Conservation (phyloP, 2,329 filamentous ascomycete genomes). For the Aspergillus versicolor region DNA sequence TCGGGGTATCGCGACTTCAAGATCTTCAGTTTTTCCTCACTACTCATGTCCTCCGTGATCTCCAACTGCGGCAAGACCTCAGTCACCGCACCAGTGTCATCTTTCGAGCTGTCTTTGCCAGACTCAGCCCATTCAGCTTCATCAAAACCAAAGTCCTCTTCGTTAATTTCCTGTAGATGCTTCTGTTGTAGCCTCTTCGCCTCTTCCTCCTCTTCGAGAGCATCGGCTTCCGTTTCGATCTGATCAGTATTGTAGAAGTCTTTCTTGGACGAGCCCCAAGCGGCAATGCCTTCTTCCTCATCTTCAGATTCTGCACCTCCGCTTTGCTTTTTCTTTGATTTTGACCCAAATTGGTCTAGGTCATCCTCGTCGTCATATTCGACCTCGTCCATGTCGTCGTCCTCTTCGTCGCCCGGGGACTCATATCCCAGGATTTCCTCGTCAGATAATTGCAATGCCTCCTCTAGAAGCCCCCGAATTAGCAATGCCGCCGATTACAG, state of each 20-base stretch:
- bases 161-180: slow-evolving; percentile 82
- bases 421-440: slow-evolving; percentile 62
- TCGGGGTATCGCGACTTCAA: slow-evolving; percentile 84
- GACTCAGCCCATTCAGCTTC: slow-evolving; percentile 77
- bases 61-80: slow-evolving; percentile 83
- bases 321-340: slow-evolving; percentile 21
- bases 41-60: slow-evolving; percentile 74
- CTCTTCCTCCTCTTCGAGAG: slow-evolving; percentile 88
- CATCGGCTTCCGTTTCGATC: slow-evolving; percentile 69
- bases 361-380: slow-evolving; percentile 34
- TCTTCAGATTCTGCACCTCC: slow-evolving; percentile 23
- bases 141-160: slow-evolving; percentile 91
- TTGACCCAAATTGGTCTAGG: slow-evolving; percentile 23
- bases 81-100: slow-evolving; percentile 63
- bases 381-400: slow-evolving; percentile 48
- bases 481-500: slow-evolving; percentile 8
- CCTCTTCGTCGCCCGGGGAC: slow-evolving; percentile 39
- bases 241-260: slow-evolving; percentile 92
- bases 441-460: slow-evolving; percentile 58
- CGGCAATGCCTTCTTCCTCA: slow-evolving; percentile 56
- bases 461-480: slow-evolving; percentile 44
- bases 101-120: slow-evolving; percentile 49
- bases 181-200: slow-evolving; percentile 86
- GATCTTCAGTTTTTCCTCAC: slow-evolving; percentile 72
- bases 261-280: slow-evolving; percentile 83